Evolutionary conservation across 2,329 filamentous ascomycete species (phyloP).

Genomic region (Penicillium fuscoglaucum): DNA sequence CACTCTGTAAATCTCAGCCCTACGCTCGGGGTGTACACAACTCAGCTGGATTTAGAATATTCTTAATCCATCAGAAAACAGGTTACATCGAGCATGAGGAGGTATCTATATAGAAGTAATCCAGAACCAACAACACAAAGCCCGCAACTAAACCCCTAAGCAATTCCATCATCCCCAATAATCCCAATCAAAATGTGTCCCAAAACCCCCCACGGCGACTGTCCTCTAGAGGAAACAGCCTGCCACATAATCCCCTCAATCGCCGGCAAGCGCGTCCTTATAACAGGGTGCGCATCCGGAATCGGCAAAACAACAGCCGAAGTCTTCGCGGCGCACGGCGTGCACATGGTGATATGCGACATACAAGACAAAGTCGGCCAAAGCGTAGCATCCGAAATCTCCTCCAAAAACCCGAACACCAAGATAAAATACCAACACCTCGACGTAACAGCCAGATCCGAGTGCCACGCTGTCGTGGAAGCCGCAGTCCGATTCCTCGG

Average conservation of each 20-base stretch:
- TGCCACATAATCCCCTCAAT: slow-evolving; percentile 1
- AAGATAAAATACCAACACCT: neutral
- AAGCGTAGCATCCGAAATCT: neutral
- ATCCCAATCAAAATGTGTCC: neutral
- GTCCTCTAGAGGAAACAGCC: neutral
- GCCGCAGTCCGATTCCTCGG: neutral
- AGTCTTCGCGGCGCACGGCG: neutral
- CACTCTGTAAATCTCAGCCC: neutral
- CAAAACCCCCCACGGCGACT: neutral
- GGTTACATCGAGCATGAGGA: neutral
- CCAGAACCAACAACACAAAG: neutral
- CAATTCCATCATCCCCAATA: neutral
- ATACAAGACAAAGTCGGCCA: neutral
- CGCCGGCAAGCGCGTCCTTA: neutral
- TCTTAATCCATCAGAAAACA: too few species aligned
- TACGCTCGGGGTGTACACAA: neutral
- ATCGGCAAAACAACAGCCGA: neutral
- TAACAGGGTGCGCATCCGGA: neutral
- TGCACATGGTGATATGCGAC: neutral
- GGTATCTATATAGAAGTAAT: neutral
- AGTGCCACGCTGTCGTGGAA: neutral
- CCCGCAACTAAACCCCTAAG: too few species aligned
- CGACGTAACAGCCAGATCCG: neutral
- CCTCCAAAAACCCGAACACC: neutral
- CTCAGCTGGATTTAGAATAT: neutral